These are phyloP conservation scores for Boletellus emodensis DNA, from an alignment of 768 basidiomycete genomes.

Conservation along the genomic window DNA sequence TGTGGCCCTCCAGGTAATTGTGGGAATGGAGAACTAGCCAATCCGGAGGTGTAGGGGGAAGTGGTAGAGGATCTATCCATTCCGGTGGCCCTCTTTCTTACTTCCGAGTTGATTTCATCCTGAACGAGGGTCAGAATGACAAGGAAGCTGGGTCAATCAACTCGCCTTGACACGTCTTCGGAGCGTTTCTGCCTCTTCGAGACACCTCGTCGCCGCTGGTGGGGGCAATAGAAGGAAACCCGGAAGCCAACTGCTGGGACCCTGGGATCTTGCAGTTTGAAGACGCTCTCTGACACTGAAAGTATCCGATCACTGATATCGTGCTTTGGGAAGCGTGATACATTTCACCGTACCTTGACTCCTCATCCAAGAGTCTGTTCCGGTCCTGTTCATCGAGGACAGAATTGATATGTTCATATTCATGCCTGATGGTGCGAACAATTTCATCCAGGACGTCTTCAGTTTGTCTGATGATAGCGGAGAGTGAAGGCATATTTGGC, in stretches of 20 bases:
- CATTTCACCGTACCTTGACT: neutral
- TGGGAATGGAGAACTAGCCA: conserved; percentile 1
- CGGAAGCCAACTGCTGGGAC: neutral
- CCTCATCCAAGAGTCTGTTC: conserved; percentile 1
- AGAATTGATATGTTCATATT: neutral
- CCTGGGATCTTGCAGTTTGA: neutral
- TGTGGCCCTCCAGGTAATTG: neutral
- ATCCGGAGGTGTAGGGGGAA: neutral
- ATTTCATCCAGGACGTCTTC: neutral
- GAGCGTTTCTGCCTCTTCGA: conserved; percentile 4
- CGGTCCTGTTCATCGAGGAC: conserved; percentile 8
- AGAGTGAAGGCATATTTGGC: conserved; percentile 9
- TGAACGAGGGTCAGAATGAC: neutral
- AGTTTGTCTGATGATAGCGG: neutral
- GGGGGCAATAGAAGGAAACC: conserved; percentile 8
- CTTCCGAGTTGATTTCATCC: conserved; percentile 1
- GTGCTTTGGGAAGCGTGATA: neutral
- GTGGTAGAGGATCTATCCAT: neutral
- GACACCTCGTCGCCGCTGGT: neutral
- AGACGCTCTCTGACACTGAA: conserved; percentile 10
- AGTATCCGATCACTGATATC: neutral
- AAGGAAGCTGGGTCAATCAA: neutral
- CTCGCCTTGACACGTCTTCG: conserved; percentile 5
- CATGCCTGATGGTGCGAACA: neutral
- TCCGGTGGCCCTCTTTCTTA: conserved; percentile 1